Percentiles rank a stretch among this genome's conserved stretches.
phyloP scores from a whole-genome alignment of 1,284 basidiomycete species.

The Ustilago bromivora region DNA sequence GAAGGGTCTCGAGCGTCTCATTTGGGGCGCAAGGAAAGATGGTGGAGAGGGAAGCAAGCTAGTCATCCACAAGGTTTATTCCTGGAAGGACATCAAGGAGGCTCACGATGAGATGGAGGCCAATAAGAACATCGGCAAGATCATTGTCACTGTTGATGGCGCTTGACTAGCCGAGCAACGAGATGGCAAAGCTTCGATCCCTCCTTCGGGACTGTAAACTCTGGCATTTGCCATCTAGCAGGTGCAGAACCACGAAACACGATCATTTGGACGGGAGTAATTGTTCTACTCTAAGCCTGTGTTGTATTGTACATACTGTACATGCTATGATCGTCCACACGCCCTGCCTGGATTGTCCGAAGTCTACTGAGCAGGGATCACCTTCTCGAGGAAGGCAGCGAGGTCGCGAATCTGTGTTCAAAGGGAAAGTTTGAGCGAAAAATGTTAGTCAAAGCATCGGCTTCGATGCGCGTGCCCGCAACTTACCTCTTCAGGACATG shows the following conservation, averaged over 20 bases:
- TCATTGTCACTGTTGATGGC: slow-evolving; percentile 48
- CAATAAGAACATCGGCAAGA: slow-evolving; percentile 79
- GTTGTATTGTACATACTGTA: slow-evolving; percentile 20
- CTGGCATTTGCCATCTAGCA: background rate
- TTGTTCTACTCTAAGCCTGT: background rate
- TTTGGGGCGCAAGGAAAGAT: slow-evolving; percentile 18
- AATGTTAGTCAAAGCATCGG: background rate
- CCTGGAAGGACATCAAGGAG: slow-evolving; percentile 83
- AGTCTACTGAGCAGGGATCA: slow-evolving; percentile 47
- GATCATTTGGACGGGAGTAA: background rate
- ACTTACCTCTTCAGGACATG: slow-evolving; percentile 64
- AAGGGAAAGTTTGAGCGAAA: background rate
- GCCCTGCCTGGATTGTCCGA: background rate
- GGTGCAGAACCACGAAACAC: background rate
- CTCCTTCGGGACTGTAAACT: background rate
- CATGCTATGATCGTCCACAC: background rate
- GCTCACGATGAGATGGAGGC: slow-evolving; percentile 89
- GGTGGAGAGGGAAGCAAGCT: slow-evolving; percentile 40
- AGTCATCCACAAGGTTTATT: slow-evolving; percentile 75
- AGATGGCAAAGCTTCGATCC: background rate
- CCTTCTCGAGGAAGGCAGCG: slow-evolving; percentile 55
- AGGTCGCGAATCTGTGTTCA: slow-evolving; percentile 53
- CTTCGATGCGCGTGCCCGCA: background rate
- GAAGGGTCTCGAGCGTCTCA: slow-evolving; percentile 46
- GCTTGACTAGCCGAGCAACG: slow-evolving; percentile 11